Percentiles rank a stretch among this genome's conserved stretches.
Evolutionary conservation across 305 asterid genomes (phyloP).

Genomic region (Rubia tinctorum): DNA sequence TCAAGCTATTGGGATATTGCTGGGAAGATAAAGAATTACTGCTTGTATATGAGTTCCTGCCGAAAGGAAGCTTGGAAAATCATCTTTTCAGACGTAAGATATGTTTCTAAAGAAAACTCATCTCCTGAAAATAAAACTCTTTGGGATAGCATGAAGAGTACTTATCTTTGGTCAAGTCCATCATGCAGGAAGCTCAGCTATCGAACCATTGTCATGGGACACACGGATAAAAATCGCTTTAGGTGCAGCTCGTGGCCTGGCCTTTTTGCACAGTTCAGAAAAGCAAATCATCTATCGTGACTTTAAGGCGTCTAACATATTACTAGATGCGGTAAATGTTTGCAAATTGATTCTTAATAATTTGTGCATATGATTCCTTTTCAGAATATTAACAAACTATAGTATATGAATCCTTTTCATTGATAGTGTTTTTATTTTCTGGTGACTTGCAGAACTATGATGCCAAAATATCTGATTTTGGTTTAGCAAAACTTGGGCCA

Average conservation of each 20-base stretch:
- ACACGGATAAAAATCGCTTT: constrained; percentile 64
- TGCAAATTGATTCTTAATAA: background rate
- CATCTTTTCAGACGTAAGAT: constrained; percentile 90
- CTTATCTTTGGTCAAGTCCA: constrained; percentile 19
- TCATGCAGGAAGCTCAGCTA: constrained; percentile 52
- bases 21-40: constrained; percentile 76
- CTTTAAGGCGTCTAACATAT: constrained; percentile 91
- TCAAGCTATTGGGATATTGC: constrained; percentile 86
- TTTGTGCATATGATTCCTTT: background rate
- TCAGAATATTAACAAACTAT: constrained; percentile 1
- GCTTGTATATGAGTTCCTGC: constrained; percentile 89
- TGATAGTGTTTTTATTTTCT: constrained; percentile 12
- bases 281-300: constrained; percentile 77
- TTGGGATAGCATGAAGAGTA: constrained; percentile 6
- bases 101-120: constrained; percentile 9
- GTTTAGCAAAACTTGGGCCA: constrained; percentile 87
- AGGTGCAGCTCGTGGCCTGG: constrained; percentile 85
- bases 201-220: constrained; percentile 76
- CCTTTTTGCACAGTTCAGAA: constrained; percentile 74
- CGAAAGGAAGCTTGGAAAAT: constrained; percentile 84
- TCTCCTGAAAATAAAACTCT: constrained; percentile 7
- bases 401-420: background rate
- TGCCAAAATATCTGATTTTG: constrained; percentile 92
- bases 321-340: constrained; percentile 68
- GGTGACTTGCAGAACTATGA: constrained; percentile 62